Conservation (phyloP, 441 rosid genomes). For the Lepidium campestre region DNA sequence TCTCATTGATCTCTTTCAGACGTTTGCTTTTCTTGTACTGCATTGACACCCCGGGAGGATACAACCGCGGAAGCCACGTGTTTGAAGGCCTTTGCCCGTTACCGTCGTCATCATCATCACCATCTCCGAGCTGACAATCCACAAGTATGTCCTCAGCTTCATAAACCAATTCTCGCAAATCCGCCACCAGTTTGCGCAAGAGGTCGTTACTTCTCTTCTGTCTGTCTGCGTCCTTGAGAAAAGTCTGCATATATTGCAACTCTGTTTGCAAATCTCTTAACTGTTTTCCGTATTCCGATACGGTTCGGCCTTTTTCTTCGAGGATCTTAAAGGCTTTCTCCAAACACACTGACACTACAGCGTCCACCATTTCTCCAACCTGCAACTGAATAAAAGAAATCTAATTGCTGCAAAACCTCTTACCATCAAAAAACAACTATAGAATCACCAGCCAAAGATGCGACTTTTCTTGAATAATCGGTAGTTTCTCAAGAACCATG, state of each 20-base stretch:
- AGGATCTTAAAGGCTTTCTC: slow-evolving; percentile 20
- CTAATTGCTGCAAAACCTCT: not conserved
- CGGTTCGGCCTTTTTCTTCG: slow-evolving; percentile 21
- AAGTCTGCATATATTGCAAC: slow-evolving; percentile 25
- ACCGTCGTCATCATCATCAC: not conserved
- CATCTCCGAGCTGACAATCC: slow-evolving; percentile 25
- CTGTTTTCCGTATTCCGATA: slow-evolving; percentile 20
- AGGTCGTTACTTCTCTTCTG: slow-evolving; percentile 15
- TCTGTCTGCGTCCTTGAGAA: slow-evolving; percentile 30
- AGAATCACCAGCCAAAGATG: not conserved
- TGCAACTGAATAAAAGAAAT: not conserved
- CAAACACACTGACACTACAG: slow-evolving; percentile 26
- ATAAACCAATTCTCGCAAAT: slow-evolving; percentile 23
- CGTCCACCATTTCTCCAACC: slow-evolving; percentile 24
- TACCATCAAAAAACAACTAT: not conserved
- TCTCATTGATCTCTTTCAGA: slow-evolving; percentile 28
- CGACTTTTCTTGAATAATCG: not conserved
- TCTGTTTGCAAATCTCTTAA: slow-evolving; percentile 5
- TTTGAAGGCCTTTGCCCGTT: slow-evolving; percentile 22
- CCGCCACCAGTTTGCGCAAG: slow-evolving; percentile 11
- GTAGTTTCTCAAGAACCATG: slow-evolving; percentile 1
- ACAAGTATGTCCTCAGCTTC: slow-evolving; percentile 31
- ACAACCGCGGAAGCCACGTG: slow-evolving; percentile 14
- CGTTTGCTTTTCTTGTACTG: slow-evolving; percentile 32
- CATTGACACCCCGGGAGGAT: slow-evolving; percentile 12